phyloP scores from a whole-genome alignment of 306 rosid genomes.

The Cicer chorassanicum region DNA sequence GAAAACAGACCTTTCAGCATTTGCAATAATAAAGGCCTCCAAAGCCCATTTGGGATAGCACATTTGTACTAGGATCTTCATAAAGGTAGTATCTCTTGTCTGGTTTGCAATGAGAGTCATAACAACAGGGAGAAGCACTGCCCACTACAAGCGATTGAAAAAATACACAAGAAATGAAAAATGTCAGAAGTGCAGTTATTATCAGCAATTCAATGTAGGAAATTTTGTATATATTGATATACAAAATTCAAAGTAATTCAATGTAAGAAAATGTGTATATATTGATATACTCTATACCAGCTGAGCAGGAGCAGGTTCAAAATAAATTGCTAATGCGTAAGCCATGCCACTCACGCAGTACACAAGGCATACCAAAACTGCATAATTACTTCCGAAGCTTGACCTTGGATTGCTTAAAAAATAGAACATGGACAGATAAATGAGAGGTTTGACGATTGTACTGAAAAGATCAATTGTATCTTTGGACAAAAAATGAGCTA shows the following conservation, averaged over 20 bases:
- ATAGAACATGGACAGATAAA: conserved; percentile 92
- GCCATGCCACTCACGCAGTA: conserved; percentile 92
- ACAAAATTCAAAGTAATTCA: not conserved
- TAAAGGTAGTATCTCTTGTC: conserved; percentile 49
- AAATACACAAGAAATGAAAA: not conserved
- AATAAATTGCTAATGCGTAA: conserved; percentile 71
- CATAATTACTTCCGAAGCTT: conserved; percentile 66
- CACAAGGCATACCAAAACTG: conserved; percentile 70
- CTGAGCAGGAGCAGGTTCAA: conserved; percentile 91
- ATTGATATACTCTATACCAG: conserved; percentile 55
- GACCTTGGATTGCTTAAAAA: conserved; percentile 98
- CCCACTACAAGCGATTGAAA: conserved; percentile 61
- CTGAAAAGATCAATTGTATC: conserved; percentile 81
- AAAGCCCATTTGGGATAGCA: conserved; percentile 95
- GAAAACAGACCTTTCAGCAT: conserved; percentile 58
- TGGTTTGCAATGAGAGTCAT: conserved; percentile 78
- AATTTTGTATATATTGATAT: not conserved
- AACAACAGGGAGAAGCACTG: conserved; percentile 90
- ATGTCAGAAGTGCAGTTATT: conserved; percentile 12
- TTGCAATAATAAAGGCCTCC: conserved; percentile 88
- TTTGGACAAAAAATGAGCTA: conserved; percentile 84
- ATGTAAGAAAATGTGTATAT: not conserved
- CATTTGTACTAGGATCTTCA: conserved; percentile 55
- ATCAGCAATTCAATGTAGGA: not conserved
- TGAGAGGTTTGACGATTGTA: conserved; percentile 77